Evolutionary conservation across 2,329 filamentous ascomycete species (phyloP), one percentile per base, ranked within the genome.

Genomic region (Pyrenophora seminiperda): DNA sequence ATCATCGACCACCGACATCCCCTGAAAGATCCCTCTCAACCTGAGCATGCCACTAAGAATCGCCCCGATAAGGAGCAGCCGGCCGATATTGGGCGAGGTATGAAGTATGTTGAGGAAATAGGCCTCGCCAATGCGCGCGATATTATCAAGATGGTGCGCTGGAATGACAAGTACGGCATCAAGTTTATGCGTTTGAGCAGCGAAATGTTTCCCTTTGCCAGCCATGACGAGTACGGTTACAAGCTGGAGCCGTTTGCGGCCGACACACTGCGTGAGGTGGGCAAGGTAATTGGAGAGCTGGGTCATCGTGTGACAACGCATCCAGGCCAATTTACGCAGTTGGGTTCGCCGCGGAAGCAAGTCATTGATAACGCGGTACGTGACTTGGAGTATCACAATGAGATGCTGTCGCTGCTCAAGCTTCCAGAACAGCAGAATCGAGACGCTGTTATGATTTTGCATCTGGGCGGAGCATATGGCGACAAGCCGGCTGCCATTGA

Each of bases 161-260:
- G 93, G 93, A 97, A 97, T 66, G 87, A 95, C 58, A 89, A 85
- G 60, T 97, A 93, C 58, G 87, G 88, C 31, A 97, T 97, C 74
- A 92, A 86, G 61, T 97, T 97, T 71, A 84, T 97, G 83, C 84
- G 93, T 1, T 78, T 97, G 15, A 96, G 90, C 61, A 96, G 90
- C 46, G 93, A 97, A 62, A 97, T 97, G 89, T 97, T 97, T 58
- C 93, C 93, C 0, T 97, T 97, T 70, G 93, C 93, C 1, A 95
- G 90, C 58, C 93, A 97, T 65, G 81, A 83, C 18, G 88, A 90
- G 54, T 88, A 96, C 59, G 93, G 92, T 0, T 97, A 97, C 72
- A 88, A 84, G 60, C 79, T 97, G 10, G 86, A 85, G 0, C 87
- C 89, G 0, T 97, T 97, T 69, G 93, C 92, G 0, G 84, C 89